Base-by-base conservation (phyloP, 1,284 basidiomycete species). In the Pseudozyma sp. region DNA sequence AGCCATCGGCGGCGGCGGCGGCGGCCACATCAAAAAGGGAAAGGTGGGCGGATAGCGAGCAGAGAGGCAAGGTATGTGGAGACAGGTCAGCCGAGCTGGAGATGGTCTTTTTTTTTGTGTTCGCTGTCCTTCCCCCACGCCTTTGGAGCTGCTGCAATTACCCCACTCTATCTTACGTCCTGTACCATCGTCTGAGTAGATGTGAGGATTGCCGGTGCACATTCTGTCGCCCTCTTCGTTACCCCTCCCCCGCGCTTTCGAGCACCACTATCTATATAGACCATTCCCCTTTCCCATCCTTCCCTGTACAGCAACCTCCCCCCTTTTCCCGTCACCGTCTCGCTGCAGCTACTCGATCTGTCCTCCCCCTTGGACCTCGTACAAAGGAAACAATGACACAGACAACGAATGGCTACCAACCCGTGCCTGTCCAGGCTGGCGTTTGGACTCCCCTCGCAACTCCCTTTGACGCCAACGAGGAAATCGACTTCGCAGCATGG, bases 361-460 rank as follows among this genome's bases (percentile, higher is more conserved):
- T 19, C 40, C 14, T 13, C 16, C 10, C 14, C 35, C 18, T 47
- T 19, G 43, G 14, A n/a, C 48, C 45, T 12, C 19, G 5, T 8
- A 35, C 21, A 6, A 21, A 31, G 12, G 13, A 8, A 31, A 59
- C 11, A 10, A 70, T 70, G 68, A 70, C 68, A 31, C 68, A 70
- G 18, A 70, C 55, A 10, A 58, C 57, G 13, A 66, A 61, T 63
- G 63, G 55, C 40, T 56, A 66, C 36, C 52, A 59, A 35, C 52
- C 62, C 0, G 38, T 48, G 1, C 70, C 59, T 4, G 53, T 78
- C 21, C 51, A 87, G 69, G 85, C 93, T 16, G 93, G 94, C 49
- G 90, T 95, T 59, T 95, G 89, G 86, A 92, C 92, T 12, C 94
- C 94, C 25, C 90, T 94, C 79, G 93, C 92, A 11, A 90, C 93